Evolutionary conservation across 768 basidiomycete genomes (phyloP).

Genomic region (Auriscalpium orientale): DNA sequence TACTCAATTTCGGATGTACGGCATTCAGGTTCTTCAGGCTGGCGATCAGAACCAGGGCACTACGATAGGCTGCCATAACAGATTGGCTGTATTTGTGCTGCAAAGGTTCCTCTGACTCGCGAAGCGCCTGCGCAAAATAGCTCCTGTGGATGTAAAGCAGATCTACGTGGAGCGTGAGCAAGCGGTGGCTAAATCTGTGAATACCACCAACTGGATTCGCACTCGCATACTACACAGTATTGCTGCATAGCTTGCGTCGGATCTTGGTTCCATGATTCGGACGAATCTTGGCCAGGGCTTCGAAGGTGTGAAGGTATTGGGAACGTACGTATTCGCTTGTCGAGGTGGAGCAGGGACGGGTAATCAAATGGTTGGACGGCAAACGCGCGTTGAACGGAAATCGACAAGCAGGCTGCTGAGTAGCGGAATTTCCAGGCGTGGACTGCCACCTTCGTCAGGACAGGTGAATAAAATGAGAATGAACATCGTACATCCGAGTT

Average conservation of each 20-base stretch:
- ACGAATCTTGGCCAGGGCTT: conserved; percentile 28
- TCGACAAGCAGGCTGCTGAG: conserved; percentile 36
- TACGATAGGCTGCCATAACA: conserved; percentile 36
- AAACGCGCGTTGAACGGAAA: conserved; percentile 36
- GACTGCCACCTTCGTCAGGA: conserved; percentile 4
- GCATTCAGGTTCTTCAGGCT: conserved; percentile 31
- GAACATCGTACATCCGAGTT: conserved; percentile 34
- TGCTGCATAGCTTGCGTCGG: conserved; percentile 36
- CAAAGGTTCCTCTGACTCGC: conserved; percentile 33
- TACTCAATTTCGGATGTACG: conserved; percentile 27
- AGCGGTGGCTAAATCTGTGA: neutral
- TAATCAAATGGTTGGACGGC: conserved; percentile 33
- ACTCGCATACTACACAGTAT: conserved; percentile 31
- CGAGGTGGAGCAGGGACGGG: conserved; percentile 38
- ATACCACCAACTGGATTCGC: conserved; percentile 37
- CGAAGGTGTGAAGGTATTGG: conserved; percentile 38
- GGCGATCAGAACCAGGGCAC: conserved; percentile 36
- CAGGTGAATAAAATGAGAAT: neutral
- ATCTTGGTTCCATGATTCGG: conserved; percentile 33
- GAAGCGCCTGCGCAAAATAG: conserved; percentile 41
- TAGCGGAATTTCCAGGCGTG: conserved; percentile 38
- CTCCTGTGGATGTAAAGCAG: conserved; percentile 34
- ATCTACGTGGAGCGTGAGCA: conserved; percentile 2
- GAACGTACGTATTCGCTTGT: conserved; percentile 45
- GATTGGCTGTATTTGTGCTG: conserved; percentile 38